Base-by-base conservation (phyloP, 306 rosid species). In the Prunus salicina region DNA sequence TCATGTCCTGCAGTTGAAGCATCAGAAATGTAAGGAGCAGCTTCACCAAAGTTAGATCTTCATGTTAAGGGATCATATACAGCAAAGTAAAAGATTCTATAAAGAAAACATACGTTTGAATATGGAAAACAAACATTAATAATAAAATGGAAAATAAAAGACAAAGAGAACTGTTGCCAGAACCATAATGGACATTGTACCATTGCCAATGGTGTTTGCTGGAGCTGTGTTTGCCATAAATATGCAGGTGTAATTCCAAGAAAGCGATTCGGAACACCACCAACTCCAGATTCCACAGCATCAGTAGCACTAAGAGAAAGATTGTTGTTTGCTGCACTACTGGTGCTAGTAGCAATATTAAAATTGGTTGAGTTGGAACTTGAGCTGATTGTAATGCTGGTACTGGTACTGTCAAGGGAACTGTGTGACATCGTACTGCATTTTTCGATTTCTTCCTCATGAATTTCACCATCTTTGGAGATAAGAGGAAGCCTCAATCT, bases 381-480 rank as follows among this genome's bases (percentile, higher is more conserved):
- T 75, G 96, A 84, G 89, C 88, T 89, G 85, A 86, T 74, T 30
- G 90, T 79, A 67, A 78, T 60, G 62, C 85, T 78, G 56, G 89
- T 89, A 79, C 84, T 65, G 15, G 84, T 82, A 82, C 99, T 89
- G 74, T 96, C 97, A 61, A 89, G 86, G 53, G 98, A 96, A 69
- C 87, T 88, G 73, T 89, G 92, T 46, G 97, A 89, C 77, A 86
- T 76, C 30, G 82, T 84, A 79, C 96, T 95, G 82, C 91, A 75
- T 70, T 88, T 92, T 82, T 95, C 97, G 72, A 95, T 95, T 71
- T 95, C 97, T 57, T 95, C 97, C 81, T 88, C 92, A 2, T 83
- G 91, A 79, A 95, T 82, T 87, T 95, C 97, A 55, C 99, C 99
- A 73, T 95, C 97, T 85, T 95, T 95, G 75, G 97, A 88, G 77